Conservation (phyloP, 768 basidiomycete genomes). For the Mycena metata region DNA sequence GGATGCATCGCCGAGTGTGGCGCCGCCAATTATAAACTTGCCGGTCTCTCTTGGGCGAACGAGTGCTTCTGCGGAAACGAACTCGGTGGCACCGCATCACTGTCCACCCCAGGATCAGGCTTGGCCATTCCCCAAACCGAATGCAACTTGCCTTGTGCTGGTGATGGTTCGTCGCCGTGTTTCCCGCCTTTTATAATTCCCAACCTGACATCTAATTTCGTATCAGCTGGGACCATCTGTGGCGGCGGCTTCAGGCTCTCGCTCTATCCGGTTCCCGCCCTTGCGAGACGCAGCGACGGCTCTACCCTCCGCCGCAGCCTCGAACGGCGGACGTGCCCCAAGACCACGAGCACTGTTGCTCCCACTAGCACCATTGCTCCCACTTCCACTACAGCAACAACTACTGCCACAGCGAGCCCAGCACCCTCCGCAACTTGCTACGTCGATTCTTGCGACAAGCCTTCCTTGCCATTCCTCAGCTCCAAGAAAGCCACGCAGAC, state of each 20-base stretch:
- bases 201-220: conserved; percentile 22
- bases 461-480: conserved; percentile 26
- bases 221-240: conserved; percentile 21
- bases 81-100: conserved; percentile 24
- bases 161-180: conserved; percentile 25
- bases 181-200: conserved; percentile 15
- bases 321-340: conserved; percentile 28
- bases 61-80: conserved; percentile 29
- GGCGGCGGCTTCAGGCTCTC: conserved; percentile 29
- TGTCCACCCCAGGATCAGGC: conserved; percentile 25
- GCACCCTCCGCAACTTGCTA: conserved; percentile 26
- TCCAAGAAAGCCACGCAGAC: conserved; percentile 20
- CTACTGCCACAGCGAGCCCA: conserved; percentile 27
- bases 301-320: conserved; percentile 24
- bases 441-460: conserved; percentile 28
- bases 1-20: conserved; percentile 27
- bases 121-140: conserved; percentile 29
- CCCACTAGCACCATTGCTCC: conserved; percentile 21
- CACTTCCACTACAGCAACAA: conserved; percentile 20
- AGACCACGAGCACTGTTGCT: conserved; percentile 21
- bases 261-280: conserved; percentile 24
- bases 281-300: conserved; percentile 18
- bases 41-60: conserved; percentile 27
- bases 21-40: conserved; percentile 27
- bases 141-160: conserved; percentile 29